Evolutionary conservation across 345 rosid genomes (phyloP), one percentile per base, ranked within the genome.

Genomic region (Passiflora organensis): DNA sequence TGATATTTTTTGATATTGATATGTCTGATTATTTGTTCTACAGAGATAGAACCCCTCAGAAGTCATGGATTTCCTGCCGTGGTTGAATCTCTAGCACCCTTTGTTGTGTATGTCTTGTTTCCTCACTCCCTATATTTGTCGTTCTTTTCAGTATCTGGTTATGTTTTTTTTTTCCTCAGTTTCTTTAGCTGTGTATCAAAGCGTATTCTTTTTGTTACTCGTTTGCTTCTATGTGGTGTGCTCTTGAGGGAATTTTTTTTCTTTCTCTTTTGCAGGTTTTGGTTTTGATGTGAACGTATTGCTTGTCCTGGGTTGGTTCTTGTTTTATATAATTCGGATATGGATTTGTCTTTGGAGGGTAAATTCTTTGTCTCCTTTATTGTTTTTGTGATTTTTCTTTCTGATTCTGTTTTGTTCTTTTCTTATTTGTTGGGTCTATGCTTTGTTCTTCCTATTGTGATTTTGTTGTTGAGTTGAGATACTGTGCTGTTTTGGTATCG

Each of bases 251-350:
- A n/a, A n/a, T 41, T 62, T 44, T 48, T 16, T 15, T 41, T 15
- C 14, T 3, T 15, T 43, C 14, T 23, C 20, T 19, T 64, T 63
- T 55, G 70, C 73, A 73, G 77, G 67, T 56, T 59, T 65, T 71
- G 69, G 64, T 53, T 71, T 64, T 52, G 70, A 48, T 72, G 43
- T 73, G 51, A 82, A 74, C 78, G 80, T 75, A 69, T 73, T 70
- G 67, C 45, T 54, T 75, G n/a, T 48, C 63, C 51, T 8, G 37
- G 50, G 60, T 63, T 55, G 55, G 28, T 53, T 17, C 14, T 67
- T 53, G 21, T 44, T 56, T 37, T n/a, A 9, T n/a, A 9, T 51
- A 25, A 37, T 61, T 59, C 57, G 59, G 48, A 54, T 42, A 70
- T 72, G 59, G 82, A 76, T 67, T 66, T 66, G 34, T 58, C 82